Base-by-base conservation (phyloP, 2,329 filamentous ascomycete species). In the Hymenoscyphus linearis region DNA sequence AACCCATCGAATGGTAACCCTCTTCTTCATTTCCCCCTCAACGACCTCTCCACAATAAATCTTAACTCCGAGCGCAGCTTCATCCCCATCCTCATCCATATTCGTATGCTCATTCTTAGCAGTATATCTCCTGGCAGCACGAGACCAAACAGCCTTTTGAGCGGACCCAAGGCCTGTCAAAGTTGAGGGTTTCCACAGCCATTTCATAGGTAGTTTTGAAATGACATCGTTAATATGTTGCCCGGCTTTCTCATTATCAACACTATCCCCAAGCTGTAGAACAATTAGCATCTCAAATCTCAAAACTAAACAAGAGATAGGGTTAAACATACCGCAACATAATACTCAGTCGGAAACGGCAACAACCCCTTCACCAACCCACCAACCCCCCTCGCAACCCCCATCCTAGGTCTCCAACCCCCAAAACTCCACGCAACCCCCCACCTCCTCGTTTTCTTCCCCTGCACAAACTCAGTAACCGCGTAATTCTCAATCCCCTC, bases 361-460 rank as follows among this genome's bases (percentile, higher is more conserved):
- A 85, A 72, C 12, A 80, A 72, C 25, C 78, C 75, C 65, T 81
- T 82, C 2, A 78, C 77, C 9, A 83, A 22, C 40, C 40, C 14
- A 47, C n/a, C 40, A 26, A 70, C 59, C 4, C 64, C 68, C 59
- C 72, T 70, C 25, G 80, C 77, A 47, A 79, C 74, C 50, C 72
- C 67, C 60, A 79, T 73, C 4, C 77, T 73, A 2, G 93, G 91
- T 53, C 93, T 80, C 70, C 84, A 78, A 57, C 83, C 78, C 1
- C 78, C 76, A 76, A 91, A 96, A 69, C 89, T 96, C 95, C 95
- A 99, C 0, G 83, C 95, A 2, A 98, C 76, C 1, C 87, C 91
- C 93, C 93, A 98, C 18, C 95, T 80, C 58, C 87, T 85, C 34
- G 95, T 98, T 71, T 86, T 88, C 54, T 77, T 85, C 0, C 90